Percentiles rank a stretch among this genome's conserved stretches.
Conservation (phyloP, 140 eudicot species). For the Senecio squalidus region DNA sequence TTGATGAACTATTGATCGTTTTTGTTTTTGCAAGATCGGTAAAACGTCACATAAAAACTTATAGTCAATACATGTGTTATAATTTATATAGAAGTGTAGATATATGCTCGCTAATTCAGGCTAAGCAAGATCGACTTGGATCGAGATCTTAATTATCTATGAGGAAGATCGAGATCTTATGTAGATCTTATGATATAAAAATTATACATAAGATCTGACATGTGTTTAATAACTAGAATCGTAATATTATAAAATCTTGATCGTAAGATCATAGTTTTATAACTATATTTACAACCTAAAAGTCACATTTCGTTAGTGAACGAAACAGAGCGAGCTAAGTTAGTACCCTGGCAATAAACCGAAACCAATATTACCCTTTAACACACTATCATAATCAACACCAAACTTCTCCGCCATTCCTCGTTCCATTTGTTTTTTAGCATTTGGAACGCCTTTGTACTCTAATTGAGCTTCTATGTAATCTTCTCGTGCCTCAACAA, state of each 20-base stretch:
- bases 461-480: background rate
- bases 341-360: slow-evolving; percentile 3
- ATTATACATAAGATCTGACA: too few species aligned
- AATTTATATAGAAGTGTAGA: too few species aligned
- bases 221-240: too few species aligned
- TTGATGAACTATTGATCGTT: too few species aligned
- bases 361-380: background rate
- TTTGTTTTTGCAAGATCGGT: too few species aligned
- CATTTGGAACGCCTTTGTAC: background rate
- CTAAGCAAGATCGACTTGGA: too few species aligned
- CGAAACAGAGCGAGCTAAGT: background rate
- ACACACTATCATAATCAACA: background rate
- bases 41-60: too few species aligned
- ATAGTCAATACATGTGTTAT: too few species aligned
- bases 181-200: too few species aligned
- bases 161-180: too few species aligned
- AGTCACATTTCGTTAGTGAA: background rate
- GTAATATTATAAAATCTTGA: background rate
- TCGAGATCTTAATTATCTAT: too few species aligned
- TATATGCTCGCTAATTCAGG: too few species aligned
- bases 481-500: background rate
- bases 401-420: background rate
- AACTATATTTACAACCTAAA: background rate
- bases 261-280: background rate
- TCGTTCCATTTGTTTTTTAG: background rate